Conservation (phyloP, 805 yeast species). For the Candida loeiensis region DNA sequence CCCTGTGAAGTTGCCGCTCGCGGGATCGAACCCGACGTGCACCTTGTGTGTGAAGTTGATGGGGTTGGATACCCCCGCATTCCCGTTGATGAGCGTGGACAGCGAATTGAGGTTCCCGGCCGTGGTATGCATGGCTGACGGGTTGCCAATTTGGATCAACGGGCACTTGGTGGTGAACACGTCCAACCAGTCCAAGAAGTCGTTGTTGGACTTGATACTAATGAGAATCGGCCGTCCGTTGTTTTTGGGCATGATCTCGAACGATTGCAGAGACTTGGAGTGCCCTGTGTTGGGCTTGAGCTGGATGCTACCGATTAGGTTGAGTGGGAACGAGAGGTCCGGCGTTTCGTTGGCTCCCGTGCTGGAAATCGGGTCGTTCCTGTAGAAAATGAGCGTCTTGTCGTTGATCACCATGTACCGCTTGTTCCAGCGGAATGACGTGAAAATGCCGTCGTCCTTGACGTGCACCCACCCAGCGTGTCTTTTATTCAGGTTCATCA, state of each 20-base stretch:
- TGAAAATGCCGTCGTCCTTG: slow-evolving; percentile 82
- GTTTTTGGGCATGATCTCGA: slow-evolving; percentile 65
- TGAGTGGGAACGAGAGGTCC: slow-evolving; percentile 38
- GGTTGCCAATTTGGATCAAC: slow-evolving; percentile 40
- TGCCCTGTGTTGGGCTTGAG: slow-evolving; percentile 56
- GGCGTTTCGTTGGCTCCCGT: slow-evolving; percentile 36
- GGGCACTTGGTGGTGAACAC: slow-evolving; percentile 79
- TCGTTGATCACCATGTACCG: slow-evolving; percentile 77
- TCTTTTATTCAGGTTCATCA: slow-evolving; percentile 22
- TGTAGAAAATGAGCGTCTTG: slow-evolving; percentile 69
- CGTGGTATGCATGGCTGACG: slow-evolving; percentile 3
- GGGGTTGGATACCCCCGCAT: slow-evolving; percentile 76
- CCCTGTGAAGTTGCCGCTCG: slow-evolving; percentile 56
- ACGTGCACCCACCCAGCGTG: slow-evolving; percentile 84
- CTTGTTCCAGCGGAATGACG: slow-evolving; percentile 90
- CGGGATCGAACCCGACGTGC: slow-evolving; percentile 83
- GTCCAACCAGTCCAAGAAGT: slow-evolving; percentile 86
- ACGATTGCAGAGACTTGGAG: slow-evolving; percentile 50
- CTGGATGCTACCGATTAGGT: slow-evolving; percentile 39
- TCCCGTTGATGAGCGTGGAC: slow-evolving; percentile 16
- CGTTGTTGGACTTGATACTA: slow-evolving; percentile 73
- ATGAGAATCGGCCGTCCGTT: slow-evolving; percentile 63
- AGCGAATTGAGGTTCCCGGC: slow-evolving; percentile 7
- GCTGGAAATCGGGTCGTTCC: slow-evolving; percentile 47
- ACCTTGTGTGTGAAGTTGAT: slow-evolving; percentile 93